A percentile compares a stretch with the other conserved stretches of the same genome.
phyloP scores from a whole-genome alignment of 768 basidiomycete genomes.

The Calocera cornea region DNA sequence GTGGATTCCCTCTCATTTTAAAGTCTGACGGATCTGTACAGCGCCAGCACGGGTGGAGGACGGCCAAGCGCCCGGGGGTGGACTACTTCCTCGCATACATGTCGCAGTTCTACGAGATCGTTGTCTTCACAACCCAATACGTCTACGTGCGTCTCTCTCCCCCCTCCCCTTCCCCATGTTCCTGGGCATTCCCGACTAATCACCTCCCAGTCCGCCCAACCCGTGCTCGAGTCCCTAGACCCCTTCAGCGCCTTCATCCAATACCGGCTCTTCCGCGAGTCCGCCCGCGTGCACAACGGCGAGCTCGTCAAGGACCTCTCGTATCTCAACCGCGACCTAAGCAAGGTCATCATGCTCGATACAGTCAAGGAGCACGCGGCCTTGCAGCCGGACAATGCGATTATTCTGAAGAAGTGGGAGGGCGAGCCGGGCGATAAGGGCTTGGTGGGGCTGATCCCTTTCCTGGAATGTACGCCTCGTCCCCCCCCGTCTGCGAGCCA shows the following conservation, averaged over 20 bases:
- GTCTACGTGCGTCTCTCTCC: constrained; percentile 53
- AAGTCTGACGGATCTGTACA: constrained; percentile 23
- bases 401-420: constrained; percentile 74
- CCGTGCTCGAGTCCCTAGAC: constrained; percentile 86
- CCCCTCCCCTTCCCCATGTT: neutral
- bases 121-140: constrained; percentile 84
- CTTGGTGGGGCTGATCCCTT: constrained; percentile 85
- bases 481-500: neutral
- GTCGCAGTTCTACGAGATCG: constrained; percentile 95
- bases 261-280: constrained; percentile 86
- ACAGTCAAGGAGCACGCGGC: constrained; percentile 63
- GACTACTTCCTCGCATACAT: constrained; percentile 98
- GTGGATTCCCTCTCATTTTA: neutral
- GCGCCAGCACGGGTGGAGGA: constrained; percentile 92
- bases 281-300: constrained; percentile 70
- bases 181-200: constrained; percentile 3
- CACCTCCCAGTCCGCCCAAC: constrained; percentile 58
- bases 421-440: constrained; percentile 64
- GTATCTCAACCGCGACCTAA: constrained; percentile 86
- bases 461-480: constrained; percentile 68
- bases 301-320: constrained; percentile 88
- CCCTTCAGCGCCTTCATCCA: constrained; percentile 79
- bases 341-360: constrained; percentile 79
- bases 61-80: constrained; percentile 92
- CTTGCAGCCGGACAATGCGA: constrained; percentile 78